Evolutionary conservation across 352 stramenopile species (phyloP).

Genomic region (Blastocystis sp.): DNA sequence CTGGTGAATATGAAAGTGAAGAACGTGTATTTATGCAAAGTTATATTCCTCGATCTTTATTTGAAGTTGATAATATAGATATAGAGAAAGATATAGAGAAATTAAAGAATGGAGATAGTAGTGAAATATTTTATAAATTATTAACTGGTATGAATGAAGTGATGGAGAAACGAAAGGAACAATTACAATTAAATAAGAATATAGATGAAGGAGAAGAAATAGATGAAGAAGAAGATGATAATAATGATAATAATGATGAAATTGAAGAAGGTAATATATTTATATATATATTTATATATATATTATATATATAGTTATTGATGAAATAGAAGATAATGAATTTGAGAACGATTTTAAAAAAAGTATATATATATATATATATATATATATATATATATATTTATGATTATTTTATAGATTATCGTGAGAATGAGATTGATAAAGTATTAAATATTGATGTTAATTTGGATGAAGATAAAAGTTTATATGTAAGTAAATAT

Average conservation of each 20-base stretch:
- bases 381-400: constrained; percentile 1
- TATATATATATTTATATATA: constrained; percentile 6
- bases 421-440: constrained; percentile 37
- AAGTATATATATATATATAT: not conserved
- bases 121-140: constrained; percentile 54
- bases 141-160: constrained; percentile 47
- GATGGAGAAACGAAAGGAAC: constrained; percentile 52
- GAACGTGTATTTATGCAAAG: constrained; percentile 63
- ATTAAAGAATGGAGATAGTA: constrained; percentile 53
- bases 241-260: not conserved
- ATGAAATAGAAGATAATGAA: not conserved
- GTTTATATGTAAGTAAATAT: too few species aligned
- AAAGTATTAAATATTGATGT: constrained; percentile 42
- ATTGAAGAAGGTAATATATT: constrained; percentile 20
- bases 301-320: too few species aligned
- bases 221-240: constrained; percentile 46
- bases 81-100: constrained; percentile 54
- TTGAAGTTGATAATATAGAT: constrained; percentile 46
- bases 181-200: constrained; percentile 52
- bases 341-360: constrained; percentile 32
- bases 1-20: constrained; percentile 20
- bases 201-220: constrained; percentile 42
- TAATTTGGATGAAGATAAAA: too few species aligned
- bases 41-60: constrained; percentile 69
- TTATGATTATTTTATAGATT: constrained; percentile 31